Percentiles rank a stretch among this genome's conserved stretches.
Conservation (phyloP, 1,139 yeast genomes). For the Hyphopichia wangnamkhiaoensis region DNA sequence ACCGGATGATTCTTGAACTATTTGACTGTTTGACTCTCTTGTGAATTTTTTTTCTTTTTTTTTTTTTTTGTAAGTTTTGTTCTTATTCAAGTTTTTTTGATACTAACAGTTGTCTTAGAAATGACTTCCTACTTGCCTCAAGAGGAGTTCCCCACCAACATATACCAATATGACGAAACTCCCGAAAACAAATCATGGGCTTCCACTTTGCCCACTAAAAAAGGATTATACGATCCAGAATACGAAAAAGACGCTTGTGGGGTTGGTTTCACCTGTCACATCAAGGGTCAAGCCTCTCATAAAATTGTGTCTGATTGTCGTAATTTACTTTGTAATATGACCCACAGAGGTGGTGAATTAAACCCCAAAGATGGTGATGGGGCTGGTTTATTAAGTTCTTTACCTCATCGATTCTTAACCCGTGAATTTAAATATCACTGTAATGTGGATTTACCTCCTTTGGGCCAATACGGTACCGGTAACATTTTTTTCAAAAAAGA, state of each 20-base stretch:
- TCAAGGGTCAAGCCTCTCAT: conserved; percentile 85
- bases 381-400: conserved; percentile 93
- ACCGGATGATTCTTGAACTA: too few relatives aligned
- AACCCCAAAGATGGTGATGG: conserved; percentile 99
- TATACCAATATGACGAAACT: conserved; percentile 71
- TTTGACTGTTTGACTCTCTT: neutral
- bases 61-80: neutral
- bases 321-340: conserved; percentile 90
- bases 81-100: neutral
- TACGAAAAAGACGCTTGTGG: conserved; percentile 98
- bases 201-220: conserved; percentile 76
- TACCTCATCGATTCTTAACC: conserved; percentile 83
- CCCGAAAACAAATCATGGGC: conserved; percentile 92
- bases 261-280: conserved; percentile 95
- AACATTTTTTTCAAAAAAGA: conserved; percentile 89
- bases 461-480: conserved; percentile 94
- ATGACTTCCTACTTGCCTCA: conserved; percentile 42
- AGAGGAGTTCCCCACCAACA: conserved; percentile 39
- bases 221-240: conserved; percentile 93
- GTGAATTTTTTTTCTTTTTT: neutral
- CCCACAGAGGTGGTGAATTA: conserved; percentile 97
- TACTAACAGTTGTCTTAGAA: neutral
- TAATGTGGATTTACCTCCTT: conserved; percentile 61
- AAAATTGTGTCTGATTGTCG: conserved; percentile 92
- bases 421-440: conserved; percentile 78